Conservation (phyloP, 139 green algal species). For the Yamagishiella unicocca region DNA sequence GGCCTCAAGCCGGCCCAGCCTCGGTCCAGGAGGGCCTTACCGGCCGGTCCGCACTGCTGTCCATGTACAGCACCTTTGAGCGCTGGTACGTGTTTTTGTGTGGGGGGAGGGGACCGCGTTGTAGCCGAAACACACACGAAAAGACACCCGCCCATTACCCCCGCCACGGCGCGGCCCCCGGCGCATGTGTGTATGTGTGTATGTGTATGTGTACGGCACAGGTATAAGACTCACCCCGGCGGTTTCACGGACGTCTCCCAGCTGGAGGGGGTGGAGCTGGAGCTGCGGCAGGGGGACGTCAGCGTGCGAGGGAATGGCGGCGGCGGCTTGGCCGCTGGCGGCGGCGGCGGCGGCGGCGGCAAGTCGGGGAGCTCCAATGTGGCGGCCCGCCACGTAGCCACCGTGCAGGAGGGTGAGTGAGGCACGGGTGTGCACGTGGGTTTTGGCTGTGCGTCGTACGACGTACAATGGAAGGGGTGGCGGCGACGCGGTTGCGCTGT, state of each 20-base stretch:
- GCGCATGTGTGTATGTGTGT: not conserved
- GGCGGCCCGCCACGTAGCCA: too few species aligned
- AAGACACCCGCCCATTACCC: too few species aligned
- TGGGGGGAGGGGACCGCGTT: not conserved
- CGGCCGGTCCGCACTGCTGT: not conserved
- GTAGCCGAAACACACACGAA: not conserved
- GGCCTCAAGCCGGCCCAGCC: not conserved
- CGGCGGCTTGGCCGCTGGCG: not conserved
- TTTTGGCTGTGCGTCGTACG: too few species aligned
- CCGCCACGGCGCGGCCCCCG: too few species aligned
- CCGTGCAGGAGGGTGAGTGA: not conserved
- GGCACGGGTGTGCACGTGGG: too few species aligned
- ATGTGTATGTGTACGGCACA: not conserved
- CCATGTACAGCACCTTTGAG: slow-evolving; percentile 52
- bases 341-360: not conserved
- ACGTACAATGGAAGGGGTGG: too few species aligned
- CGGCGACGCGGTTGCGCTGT: too few species aligned
- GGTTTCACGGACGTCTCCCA: not conserved
- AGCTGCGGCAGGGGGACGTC: not conserved
- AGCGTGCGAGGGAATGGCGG: not conserved
- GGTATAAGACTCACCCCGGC: slow-evolving; percentile 6
- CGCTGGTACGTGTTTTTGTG: slow-evolving; percentile 5
- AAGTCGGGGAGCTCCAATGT: not conserved
- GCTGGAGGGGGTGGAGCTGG: not conserved
- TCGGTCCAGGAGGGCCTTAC: not conserved